Base-by-base conservation (phyloP, 805 yeast genomes). In the Kuraishia hungarica region DNA sequence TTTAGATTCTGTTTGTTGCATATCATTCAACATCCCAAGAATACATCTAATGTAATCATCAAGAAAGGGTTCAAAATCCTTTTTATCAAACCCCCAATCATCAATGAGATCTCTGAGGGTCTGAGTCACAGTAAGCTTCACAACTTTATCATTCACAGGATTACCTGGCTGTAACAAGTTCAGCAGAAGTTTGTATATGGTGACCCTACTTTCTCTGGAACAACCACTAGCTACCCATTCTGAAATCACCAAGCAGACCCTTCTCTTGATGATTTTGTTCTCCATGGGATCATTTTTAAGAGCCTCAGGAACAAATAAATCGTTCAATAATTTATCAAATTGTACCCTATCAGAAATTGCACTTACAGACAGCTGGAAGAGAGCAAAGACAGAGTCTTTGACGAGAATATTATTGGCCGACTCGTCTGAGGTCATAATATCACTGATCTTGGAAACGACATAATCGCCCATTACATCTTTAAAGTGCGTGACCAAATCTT, bases 41-140 rank as follows among this genome's bases (percentile, higher is more conserved):
- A 84, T 64, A n/a, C 76, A 66, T 2, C 69, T 61, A 11, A 87
- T 76, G 48, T 79, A 78, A 1, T 74, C 74, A 28, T 79, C 76
- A 54, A 87, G 72, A 63, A 71, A 91, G 1, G 93, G 89, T 58
- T 79, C 70, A 62, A 94, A 89, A 29, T 74, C 82, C 17, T 71
- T 73, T 57, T 88, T 85, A 46, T 82, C 76, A 67, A 93, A 92
- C 57, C 88, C 92, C 89, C 96, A 89, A 62, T 91, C 97, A 58
- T 89, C 92, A 35, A 93, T 74, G 52, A 88, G 75, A 28, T 81
- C 76, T 57, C 83, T 78, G 21, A 92, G 70, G 0, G 93, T 82
- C 62, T 85, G 86, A 17, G 86, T 75, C 0, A 94, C 84, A 0
- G 96, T 82, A 22, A 94, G 66, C 60, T 78, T 79, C 1, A 94